Evolutionary conservation across 1,139 yeast genomes (phyloP), one percentile per base, ranked within the genome.

Genomic region (Chernovozyma sophiae-reginae): DNA sequence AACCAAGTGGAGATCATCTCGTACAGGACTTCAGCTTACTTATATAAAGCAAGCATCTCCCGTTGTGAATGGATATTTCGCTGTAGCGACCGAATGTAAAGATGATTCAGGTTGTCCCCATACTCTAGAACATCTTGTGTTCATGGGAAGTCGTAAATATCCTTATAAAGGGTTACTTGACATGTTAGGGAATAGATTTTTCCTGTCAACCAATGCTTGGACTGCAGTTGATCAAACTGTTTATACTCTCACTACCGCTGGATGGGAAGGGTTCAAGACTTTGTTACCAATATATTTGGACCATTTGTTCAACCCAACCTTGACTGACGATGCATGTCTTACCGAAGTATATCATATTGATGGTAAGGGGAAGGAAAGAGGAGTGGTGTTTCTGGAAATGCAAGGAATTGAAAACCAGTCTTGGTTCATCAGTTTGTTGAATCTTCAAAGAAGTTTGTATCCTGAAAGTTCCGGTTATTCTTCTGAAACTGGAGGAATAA

Each of bases 381-480:
- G 99, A 44, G 98, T 94, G 28, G 98, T 94, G 3, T 94, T 85
- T 56, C 84, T 95, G 41, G 99, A 94, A 62, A 94, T 94, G 97
- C 97, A 89, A 55, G 97, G 90, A 14, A 81, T 85, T 39, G 95
- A 89, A 56, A 77, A 78, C 48, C 86, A 82, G 45, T 74, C 90
- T n/a, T 81, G 82, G 77, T 84, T 81, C 45, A 65, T 86, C 22
- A 62, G 86, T n/a, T 72, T 72, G 47, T 62, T 81, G 45, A 77
- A 76, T 39, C 65, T 81, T 52, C 86, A 85, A 53, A 73, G 81
- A 51, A 53, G 74, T 1, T 55, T 89, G 45, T 89, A 78, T 49
- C 64, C 71, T 3, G 55, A 68, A 12, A 64, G 72, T 3, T 82
- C 92, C 20, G 96, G 95, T 2, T 94, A 89, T 53, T 77, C 92